Evolutionary conservation across 257 asterid species (phyloP).

Genomic region (Paraleonurus japonicus): DNA sequence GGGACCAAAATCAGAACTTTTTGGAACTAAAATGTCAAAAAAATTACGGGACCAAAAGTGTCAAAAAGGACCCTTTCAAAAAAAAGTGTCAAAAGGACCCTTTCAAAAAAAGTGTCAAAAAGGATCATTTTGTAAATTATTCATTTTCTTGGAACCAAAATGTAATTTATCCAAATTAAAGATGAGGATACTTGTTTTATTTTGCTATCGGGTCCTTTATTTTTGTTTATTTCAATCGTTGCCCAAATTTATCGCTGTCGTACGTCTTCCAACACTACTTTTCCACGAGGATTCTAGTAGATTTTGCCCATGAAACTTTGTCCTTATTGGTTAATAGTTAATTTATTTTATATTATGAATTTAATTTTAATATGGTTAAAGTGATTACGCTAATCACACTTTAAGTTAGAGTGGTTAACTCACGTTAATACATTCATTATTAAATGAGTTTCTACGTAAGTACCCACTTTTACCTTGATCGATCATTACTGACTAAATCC

Average conservation of each 20-base stretch:
- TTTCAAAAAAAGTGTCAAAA: no score
- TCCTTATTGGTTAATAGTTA: background rate
- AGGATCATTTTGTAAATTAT: no score
- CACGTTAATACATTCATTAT: no score
- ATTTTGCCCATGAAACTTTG: background rate
- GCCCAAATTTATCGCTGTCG: background rate
- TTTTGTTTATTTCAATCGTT: background rate
- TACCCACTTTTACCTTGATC: background rate
- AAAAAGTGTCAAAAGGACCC: no score
- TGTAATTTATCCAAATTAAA: no score
- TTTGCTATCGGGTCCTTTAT: slow-evolving; percentile 22
- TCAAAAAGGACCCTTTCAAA: no score
- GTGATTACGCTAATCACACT: background rate
- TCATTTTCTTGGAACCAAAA: no score
- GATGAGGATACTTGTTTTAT: slow-evolving; percentile 15
- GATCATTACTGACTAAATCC: background rate
- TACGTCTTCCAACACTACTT: background rate
- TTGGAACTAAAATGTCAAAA: no score
- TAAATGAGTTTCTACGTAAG: no score
- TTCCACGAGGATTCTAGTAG: background rate
- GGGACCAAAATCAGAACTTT: no score
- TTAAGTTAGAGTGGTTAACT: background rate
- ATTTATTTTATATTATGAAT: background rate
- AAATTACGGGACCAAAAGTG: no score
- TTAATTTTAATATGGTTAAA: background rate